Base-by-base conservation (phyloP, 495 filamentous ascomycete species). In the Glonium stellatum region DNA sequence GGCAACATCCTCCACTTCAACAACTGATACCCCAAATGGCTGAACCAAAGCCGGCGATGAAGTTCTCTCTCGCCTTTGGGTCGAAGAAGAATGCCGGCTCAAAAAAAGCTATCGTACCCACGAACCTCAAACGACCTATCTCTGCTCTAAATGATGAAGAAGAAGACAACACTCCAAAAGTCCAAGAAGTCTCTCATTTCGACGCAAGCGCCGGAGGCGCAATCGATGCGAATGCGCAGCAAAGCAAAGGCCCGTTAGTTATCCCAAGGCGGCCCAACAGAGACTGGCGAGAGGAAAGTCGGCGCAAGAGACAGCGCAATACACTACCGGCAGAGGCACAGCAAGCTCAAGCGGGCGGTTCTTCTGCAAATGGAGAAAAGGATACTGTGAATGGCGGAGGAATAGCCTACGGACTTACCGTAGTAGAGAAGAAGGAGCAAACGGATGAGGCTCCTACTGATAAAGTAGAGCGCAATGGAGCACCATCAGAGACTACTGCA, bases 81-180 rank as follows among this genome's bases (percentile, higher is more conserved):
- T 44, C 50, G 15, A 62, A 62, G 61, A 66, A 57, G 55, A 31
- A 31, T 31, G 27, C 27, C 27, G 27, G 27, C 6, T 31, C 23
- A 13, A 12, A 44, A 6, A 61, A 67, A 19, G 46, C 46, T 1
- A 13, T 53, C 54, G 19, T 21, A n/a, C 27, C 52, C 25, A 37
- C 44, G 9, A 57, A 31, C 39, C 27, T 41, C 25, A 67, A 67
- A 42, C 52, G 58, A 13, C 57, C 60, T 2, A 52, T 54, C 27
- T 23, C 48, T 10, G 63, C 39, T 12, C 58, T 68, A 55, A 23
- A 55, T 10, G 65, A 68, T 15, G 65, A 65, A 5, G 65, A 68
- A 31, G 42, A 37, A 3, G 53, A 60, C 18, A 62, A 8, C 31
- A 31, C 37, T 57, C 27, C 36, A 41, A 19, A 54, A 27, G 1